phyloP scores from a whole-genome alignment of 257 asterid genomes.

The Echites panduratus region DNA sequence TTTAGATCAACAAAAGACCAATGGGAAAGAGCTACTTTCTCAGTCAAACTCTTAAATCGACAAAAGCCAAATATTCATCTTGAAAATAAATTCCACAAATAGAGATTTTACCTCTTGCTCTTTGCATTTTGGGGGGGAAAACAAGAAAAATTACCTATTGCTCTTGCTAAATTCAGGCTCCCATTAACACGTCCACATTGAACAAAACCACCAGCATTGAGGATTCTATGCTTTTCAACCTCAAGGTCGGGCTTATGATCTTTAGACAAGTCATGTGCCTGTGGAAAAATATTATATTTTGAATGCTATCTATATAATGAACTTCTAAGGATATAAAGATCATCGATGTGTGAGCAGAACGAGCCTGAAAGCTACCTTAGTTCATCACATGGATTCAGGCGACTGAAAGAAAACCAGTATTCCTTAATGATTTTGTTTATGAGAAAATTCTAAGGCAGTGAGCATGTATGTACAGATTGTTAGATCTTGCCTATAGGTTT shows the following conservation, averaged over 20 bases:
- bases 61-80: neutral
- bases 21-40: neutral
- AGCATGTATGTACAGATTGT: neutral
- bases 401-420: neutral
- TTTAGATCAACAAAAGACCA: neutral
- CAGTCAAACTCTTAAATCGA: neutral
- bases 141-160: slow-evolving; percentile 50
- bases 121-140: slow-evolving; percentile 6
- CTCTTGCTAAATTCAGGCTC: slow-evolving; percentile 87
- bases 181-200: slow-evolving; percentile 95
- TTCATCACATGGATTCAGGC: neutral
- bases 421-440: neutral
- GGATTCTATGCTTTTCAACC: slow-evolving; percentile 71
- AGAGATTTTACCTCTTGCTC: slow-evolving; percentile 72
- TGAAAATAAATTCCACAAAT: slow-evolving; percentile 5
- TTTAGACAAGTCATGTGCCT: slow-evolving; percentile 77
- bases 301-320: neutral
- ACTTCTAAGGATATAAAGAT: neutral
- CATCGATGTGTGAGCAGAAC: neutral
- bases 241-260: slow-evolving; percentile 92
- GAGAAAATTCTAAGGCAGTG: neutral
- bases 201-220: slow-evolving; percentile 88
- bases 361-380: neutral
- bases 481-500: neutral
- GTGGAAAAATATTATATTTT: slow-evolving; percentile 11